phyloP scores from a whole-genome alignment of 2,329 filamentous ascomycete genomes.

The Clonostachys chloroleuca region DNA sequence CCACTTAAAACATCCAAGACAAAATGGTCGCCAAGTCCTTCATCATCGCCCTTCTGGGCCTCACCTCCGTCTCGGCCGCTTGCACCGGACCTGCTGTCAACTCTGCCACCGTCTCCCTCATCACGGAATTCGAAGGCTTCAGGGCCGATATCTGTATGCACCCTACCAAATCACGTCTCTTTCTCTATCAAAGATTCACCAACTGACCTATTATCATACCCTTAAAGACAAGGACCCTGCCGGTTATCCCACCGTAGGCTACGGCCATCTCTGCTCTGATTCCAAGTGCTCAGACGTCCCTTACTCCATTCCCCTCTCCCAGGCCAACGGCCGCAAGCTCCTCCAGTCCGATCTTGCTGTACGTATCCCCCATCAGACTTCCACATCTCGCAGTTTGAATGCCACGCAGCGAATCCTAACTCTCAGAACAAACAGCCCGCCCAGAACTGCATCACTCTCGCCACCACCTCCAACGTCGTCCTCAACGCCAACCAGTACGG shows the following conservation, averaged over 20 bases:
- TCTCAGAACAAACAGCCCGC: slow-evolving; percentile 9
- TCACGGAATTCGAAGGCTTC: slow-evolving; percentile 6
- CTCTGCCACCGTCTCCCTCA: slow-evolving; percentile 4
- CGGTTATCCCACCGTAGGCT: slow-evolving; percentile 42
- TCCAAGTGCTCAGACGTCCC: slow-evolving; percentile 35
- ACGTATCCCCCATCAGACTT: neutral
- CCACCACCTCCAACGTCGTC: slow-evolving; percentile 16
- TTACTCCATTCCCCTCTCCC: slow-evolving; percentile 38
- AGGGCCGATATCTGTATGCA: slow-evolving; percentile 3
- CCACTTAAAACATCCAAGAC: no score
- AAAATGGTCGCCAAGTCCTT: neutral
- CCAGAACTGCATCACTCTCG: slow-evolving; percentile 29
- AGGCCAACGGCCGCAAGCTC: slow-evolving; percentile 29
- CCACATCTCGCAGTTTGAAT: neutral
- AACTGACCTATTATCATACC: neutral
- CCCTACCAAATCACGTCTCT: no score
- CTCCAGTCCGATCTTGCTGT: slow-evolving; percentile 28
- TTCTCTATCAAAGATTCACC: neutral
- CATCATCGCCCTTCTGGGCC: slow-evolving; percentile 2
- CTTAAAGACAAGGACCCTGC: slow-evolving; percentile 29
- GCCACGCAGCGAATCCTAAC: neutral
- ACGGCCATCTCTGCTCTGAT: slow-evolving; percentile 41
- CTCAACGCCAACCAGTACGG: slow-evolving; percentile 48
- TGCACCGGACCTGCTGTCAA: slow-evolving; percentile 5
- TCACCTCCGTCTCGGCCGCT: slow-evolving; percentile 1